These are phyloP conservation scores for Brassica carinata DNA, from an alignment of 345 rosid genomes.

Conservation along the genomic window DNA sequence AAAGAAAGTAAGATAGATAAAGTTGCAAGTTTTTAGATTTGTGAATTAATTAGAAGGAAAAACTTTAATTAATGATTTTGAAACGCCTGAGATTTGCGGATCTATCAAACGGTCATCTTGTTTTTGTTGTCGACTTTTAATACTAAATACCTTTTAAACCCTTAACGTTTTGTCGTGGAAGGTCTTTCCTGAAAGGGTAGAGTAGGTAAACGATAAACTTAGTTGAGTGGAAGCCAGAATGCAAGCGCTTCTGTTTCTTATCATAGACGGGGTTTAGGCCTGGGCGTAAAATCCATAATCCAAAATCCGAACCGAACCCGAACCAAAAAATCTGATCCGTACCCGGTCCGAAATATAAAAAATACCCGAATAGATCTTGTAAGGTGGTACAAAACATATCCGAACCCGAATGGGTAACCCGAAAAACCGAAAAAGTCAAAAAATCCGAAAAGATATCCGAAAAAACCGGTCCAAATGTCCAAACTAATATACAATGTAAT, in stretches of 20 bases:
- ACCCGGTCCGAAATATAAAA: too few species aligned
- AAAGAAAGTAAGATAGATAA: not conserved
- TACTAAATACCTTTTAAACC: constrained; percentile 37
- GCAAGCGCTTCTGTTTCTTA: constrained; percentile 20
- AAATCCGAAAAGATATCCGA: too few species aligned
- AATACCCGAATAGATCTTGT: too few species aligned
- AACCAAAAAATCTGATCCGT: too few species aligned
- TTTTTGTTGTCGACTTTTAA: constrained; percentile 38
- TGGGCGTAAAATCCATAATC: too few species aligned
- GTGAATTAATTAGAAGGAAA: not conserved
- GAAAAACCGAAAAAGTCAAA: too few species aligned
- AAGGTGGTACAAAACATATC: too few species aligned
- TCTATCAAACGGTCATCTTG: constrained; percentile 65
- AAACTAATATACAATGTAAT: too few species aligned
- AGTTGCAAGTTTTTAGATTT: not conserved
- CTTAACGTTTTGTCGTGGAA: not conserved
- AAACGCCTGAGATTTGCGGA: constrained; percentile 47
- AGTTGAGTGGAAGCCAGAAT: constrained; percentile 12
- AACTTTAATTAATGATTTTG: constrained; percentile 23
- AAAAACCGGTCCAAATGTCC: too few species aligned
- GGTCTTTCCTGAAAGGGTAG: not conserved
- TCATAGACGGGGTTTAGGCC: too few species aligned
- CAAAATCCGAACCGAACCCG: too few species aligned
- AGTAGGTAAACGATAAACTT: not conserved
- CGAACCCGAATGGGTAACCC: too few species aligned